Conservation (phyloP, 2,329 filamentous ascomycete genomes). For the Aotearoamyces nothofagi region DNA sequence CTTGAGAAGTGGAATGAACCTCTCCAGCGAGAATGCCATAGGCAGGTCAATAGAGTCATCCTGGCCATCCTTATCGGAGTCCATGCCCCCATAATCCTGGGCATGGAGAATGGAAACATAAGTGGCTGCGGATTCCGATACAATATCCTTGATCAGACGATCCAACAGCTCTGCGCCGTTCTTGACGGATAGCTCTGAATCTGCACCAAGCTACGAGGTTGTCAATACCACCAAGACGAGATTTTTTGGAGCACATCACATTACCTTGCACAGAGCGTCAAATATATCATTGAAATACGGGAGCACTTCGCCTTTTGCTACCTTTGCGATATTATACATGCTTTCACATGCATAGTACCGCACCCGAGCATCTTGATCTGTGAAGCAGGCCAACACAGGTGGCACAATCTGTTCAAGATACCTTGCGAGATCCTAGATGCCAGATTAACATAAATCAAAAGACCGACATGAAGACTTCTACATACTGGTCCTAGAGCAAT, state of each 20-base stretch:
- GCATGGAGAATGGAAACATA: conserved; percentile 81
- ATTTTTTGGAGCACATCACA: conserved; percentile 6
- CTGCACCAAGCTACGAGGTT: conserved; percentile 61
- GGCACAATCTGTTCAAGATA: conserved; percentile 92
- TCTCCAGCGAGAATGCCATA: conserved; percentile 80
- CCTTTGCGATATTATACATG: conserved; percentile 99
- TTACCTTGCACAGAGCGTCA: conserved; percentile 88
- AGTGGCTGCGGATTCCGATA: conserved; percentile 84
- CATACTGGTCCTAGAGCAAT: conserved; percentile 86
- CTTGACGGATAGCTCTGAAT: conserved; percentile 93
- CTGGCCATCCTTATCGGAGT: conserved; percentile 29
- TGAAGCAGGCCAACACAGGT: conserved; percentile 92
- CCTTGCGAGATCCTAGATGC: conserved; percentile 63
- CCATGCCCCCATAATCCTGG: conserved; percentile 33
- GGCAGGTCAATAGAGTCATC: conserved; percentile 39
- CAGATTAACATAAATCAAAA: not conserved
- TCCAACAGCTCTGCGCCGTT: conserved; percentile 94
- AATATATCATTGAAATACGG: conserved; percentile 98
- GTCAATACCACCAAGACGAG: conserved; percentile 5
- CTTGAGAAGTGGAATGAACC: conserved; percentile 85
- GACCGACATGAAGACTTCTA: conserved; percentile 11
- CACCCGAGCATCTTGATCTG: conserved; percentile 92
- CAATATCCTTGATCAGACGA: conserved; percentile 88
- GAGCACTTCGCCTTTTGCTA: conserved; percentile 93
- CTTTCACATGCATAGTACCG: conserved; percentile 98